phyloP scores from a whole-genome alignment of 768 basidiomycete genomes.

The Lanmaoa rubissima region DNA sequence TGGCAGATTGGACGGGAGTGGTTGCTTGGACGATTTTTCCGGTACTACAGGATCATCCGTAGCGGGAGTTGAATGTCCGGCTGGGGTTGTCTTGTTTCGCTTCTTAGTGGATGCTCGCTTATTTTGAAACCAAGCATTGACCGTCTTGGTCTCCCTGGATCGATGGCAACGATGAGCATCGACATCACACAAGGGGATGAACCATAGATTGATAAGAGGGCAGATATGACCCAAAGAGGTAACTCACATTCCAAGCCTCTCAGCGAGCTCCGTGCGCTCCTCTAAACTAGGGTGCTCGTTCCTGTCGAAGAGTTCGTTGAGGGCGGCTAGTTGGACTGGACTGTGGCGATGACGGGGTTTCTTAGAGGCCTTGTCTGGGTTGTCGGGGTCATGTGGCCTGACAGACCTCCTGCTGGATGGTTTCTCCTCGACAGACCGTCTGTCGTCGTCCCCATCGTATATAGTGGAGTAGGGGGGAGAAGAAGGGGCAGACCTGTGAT shows the following conservation, averaged over 20 bases:
- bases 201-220: constrained; percentile 17
- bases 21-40: constrained; percentile 28
- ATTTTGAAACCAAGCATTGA: constrained; percentile 87
- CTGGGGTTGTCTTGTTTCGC: constrained; percentile 44
- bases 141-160: constrained; percentile 77
- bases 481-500: constrained; percentile 10
- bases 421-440: constrained; percentile 24
- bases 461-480: constrained; percentile 6
- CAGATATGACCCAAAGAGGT: constrained; percentile 27
- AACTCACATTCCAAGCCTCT: constrained; percentile 73
- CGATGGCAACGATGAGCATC: constrained; percentile 10
- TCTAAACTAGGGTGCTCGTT: constrained; percentile 74
- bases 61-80: constrained; percentile 34
- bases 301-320: constrained; percentile 77
- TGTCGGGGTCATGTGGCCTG: constrained; percentile 26
- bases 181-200: constrained; percentile 6
- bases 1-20: constrained; percentile 30
- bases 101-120: constrained; percentile 84
- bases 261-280: constrained; percentile 64
- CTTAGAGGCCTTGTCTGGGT: constrained; percentile 41
- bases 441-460: constrained; percentile 24
- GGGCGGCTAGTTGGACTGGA: constrained; percentile 65
- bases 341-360: constrained; percentile 80
- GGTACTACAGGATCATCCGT: constrained; percentile 17
- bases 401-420: constrained; percentile 20